Base-by-base conservation (phyloP, 1,284 basidiomycete species). In the Leccinum pachyderme region DNA sequence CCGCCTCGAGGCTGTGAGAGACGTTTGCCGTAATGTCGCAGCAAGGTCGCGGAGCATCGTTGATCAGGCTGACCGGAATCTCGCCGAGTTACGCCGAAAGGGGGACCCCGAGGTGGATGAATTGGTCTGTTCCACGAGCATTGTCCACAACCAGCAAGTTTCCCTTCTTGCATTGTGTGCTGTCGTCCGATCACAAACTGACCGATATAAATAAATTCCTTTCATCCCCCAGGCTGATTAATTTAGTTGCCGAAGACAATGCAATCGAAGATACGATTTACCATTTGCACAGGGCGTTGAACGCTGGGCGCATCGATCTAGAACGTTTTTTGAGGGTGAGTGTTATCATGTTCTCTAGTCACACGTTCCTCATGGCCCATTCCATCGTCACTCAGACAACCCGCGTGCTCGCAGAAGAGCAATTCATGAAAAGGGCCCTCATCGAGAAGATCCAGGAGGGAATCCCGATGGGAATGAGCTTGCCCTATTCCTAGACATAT, bases 211-310 rank as follows among this genome's bases (percentile, higher is more conserved):
- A 22, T 33, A 39, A n/a, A 22, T 33, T 47, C 25, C 18, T 49
- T 39, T 41, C 7, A 22, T 41, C 39, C 45, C 47, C 58, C 68
- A 98, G 95, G 72, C 77, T 99, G 25, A 85, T 98, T 61, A 93
- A 97, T 69, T 80, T 99, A 24, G 88, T 98, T 7, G 95, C 97
- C n/a, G 97, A 99, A 71, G 97, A 99, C 72, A 95, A 95, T 64
- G 95, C 96, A 0, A 93, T 99, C 64, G 95, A 98, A 72, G 97
- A 99, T 73, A 96, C 96, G 27, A 89, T 98, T 57, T 99, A 98
- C 74, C 95, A 99, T 70, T 82, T 99, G 51, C 93, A 95, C 55
- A 84, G 95, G 55, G 96, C 95, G 3, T 78, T 99, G 60, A 96
- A 96, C 67, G 81, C 90, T 45, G 95, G 96, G 8, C 83, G 92